Evolutionary conservation across 768 basidiomycete genomes (phyloP).

Genomic region (Suillus americanus): DNA sequence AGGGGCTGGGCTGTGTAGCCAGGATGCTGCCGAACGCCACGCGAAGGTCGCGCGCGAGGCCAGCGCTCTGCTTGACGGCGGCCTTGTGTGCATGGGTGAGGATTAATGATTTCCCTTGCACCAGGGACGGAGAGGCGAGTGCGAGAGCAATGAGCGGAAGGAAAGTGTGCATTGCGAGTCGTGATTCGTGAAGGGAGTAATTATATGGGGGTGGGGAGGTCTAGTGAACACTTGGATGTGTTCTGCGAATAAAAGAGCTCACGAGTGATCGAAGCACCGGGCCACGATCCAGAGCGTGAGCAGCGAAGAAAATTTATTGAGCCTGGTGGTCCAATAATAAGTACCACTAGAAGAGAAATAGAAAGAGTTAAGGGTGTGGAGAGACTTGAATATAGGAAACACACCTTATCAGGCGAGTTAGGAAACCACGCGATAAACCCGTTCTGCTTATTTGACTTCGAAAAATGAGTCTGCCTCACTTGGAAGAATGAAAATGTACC

Average conservation of each 20-base stretch:
- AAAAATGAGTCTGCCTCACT: constrained; percentile 2
- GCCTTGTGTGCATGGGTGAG: constrained; percentile 49
- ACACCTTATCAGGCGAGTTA: constrained; percentile 9
- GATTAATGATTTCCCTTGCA: constrained; percentile 29
- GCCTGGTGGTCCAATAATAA: constrained; percentile 1
- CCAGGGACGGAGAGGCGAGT: constrained; percentile 25
- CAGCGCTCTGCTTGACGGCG: constrained; percentile 58
- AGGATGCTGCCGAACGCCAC: constrained; percentile 59
- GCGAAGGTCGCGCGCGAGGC: constrained; percentile 68
- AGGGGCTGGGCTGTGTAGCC: constrained; percentile 37
- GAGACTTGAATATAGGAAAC: constrained; percentile 3
- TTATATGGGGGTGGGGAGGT: constrained; percentile 1
- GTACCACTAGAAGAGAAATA: not conserved
- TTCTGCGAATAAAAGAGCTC: constrained; percentile 20
- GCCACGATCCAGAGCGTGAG: constrained; percentile 4
- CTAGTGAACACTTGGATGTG: not conserved
- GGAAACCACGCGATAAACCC: not conserved
- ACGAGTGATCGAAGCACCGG: constrained; percentile 12
- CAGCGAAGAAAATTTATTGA: not conserved
- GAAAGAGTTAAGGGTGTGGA: not conserved
- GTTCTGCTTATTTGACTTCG: not conserved
- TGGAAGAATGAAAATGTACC: not conserved
- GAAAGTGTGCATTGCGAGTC: constrained; percentile 24
- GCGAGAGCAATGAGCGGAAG: constrained; percentile 31
- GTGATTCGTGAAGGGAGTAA: constrained; percentile 4